Base-by-base conservation (phyloP, 352 stramenopile genomes). In the Phytophthora pini region DNA sequence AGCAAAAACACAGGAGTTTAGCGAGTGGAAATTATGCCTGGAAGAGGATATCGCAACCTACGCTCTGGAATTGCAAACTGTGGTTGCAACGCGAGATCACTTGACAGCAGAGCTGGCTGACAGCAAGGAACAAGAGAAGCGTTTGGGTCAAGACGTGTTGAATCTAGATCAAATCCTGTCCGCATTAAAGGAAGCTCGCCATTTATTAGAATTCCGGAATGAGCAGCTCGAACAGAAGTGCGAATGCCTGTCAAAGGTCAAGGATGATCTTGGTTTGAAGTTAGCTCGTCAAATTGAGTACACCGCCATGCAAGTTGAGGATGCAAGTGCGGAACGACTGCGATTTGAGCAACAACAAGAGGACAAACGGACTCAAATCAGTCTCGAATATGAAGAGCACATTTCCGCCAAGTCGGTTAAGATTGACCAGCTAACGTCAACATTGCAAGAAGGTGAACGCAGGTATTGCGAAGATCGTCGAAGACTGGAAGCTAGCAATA, bases 381-480 rank as follows among this genome's bases (percentile, higher is more conserved):
- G 22, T n/a, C 48, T 32, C 9, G 36, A 51, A 26, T 54, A 60
- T 26, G 32, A 61, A 40, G 47, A 50, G 12, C 29, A 68, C 34
- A 2, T 66, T n/a, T 29, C 68, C 7, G 52, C 64, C 13, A 90
- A 90, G 47, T 61, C 72, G 7, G 49, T 6, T 6, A 39, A 65
- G 11, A 45, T 90, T 20, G 69, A 84, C 22, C 8, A 67, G n/a
- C 45, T 83, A 5, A 81, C 62, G 27, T 17, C 55, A 46, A 60
- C 45, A 15, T 39, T 77, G 34, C 62, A 47, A 7, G 20, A 65
- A 36, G 26, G 46, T 8, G 53, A 65, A 12, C 12, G 40, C 13
- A 26, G 48, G 6, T 29, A 61, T 44, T 40, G 49, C 52, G 32
- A 31, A 27, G 50, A 68, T n/a, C 17, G 44, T 3, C 15, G 48